Evolutionary conservation across 768 basidiomycete genomes (phyloP), one percentile per base, ranked within the genome.

Genomic region (Trametopsis cervina): DNA sequence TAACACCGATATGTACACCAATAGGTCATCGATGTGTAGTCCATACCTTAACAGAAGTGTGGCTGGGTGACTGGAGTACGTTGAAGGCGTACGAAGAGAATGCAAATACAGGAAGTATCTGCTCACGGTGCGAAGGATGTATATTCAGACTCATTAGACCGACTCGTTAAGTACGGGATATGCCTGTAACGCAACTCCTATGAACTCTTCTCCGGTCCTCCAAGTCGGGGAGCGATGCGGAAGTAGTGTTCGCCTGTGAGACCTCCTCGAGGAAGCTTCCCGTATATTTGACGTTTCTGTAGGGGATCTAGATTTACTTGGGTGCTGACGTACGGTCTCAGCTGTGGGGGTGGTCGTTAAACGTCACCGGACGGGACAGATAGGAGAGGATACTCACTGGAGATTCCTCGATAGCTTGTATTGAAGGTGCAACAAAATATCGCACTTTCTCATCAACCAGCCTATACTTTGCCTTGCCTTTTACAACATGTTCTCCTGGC

Each of bases 391-490:
- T 20, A 70, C 83, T 56, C 57, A 85, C 83, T 35, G 71, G 68
- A n/a, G 77, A 78, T 25, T 63, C 66, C 23, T 70, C 63, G 46
- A 90, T 80, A 37, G 78, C 76, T 52, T 79, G 72, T 25, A 88
- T 63, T 13, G 79, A 73, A n/a, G 90, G 88, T 20, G 89, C 86
- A 33, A 94, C 80, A 53, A 83, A 91, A 42, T 89, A 77, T 58
- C 90, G 75, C 42, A 96, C 89, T 70, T 85, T 74, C 62, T 85
- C 81, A 60, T 95, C 88, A 47, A 89, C 56, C 13, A 96, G 70
- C 46, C 84, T 73, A 65, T 92, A 93, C 62, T 91, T 89, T 36
- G 84, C 74, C 59, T 82, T 81, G 36, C 89, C 88, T 36, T 75
- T 64, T 17, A 89, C 68, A 42, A 90, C 81, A 65, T 91, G 88